Evolutionary conservation across 1,139 yeast species (phyloP).

Genomic region (Geotrichum cucujoidarum): DNA sequence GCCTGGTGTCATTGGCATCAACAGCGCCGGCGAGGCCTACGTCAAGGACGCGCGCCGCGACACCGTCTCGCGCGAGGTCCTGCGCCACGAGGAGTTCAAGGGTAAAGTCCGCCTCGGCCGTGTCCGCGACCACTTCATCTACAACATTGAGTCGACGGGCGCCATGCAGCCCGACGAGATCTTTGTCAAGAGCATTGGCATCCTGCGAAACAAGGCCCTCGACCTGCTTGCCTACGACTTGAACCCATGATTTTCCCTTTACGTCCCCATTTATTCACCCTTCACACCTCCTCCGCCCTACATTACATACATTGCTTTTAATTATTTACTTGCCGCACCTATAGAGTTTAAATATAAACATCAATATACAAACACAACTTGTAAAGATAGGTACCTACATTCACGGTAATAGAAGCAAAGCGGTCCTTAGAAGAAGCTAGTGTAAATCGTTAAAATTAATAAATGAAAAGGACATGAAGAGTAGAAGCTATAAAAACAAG

Average conservation of each 20-base stretch:
- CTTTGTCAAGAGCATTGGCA: conserved; percentile 81
- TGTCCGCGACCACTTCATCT: conserved; percentile 85
- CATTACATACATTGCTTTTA: neutral
- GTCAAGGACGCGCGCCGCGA: conserved; percentile 89
- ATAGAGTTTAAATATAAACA: no score
- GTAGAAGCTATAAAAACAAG: no score
- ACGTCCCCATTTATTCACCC: neutral
- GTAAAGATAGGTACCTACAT: no score
- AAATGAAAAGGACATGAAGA: no score
- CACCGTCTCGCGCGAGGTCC: conserved; percentile 93
- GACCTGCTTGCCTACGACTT: conserved; percentile 43
- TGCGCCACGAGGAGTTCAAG: conserved; percentile 85
- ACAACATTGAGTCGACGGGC: conserved; percentile 90
- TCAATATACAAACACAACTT: no score
- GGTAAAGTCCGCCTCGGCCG: conserved; percentile 90
- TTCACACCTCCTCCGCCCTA: neutral
- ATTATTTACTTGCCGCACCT: neutral
- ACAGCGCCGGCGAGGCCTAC: conserved; percentile 65
- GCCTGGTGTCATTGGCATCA: conserved; percentile 80
- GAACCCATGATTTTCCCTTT: conserved; percentile 8
- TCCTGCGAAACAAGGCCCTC: conserved; percentile 79
- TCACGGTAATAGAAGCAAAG: no score
- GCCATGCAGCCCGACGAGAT: conserved; percentile 97
- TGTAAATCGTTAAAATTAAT: no score
- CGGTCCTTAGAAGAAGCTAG: no score